These are phyloP conservation scores for Suillus occidentalis DNA, from an alignment of 768 basidiomycete species.

Conservation along the genomic window DNA sequence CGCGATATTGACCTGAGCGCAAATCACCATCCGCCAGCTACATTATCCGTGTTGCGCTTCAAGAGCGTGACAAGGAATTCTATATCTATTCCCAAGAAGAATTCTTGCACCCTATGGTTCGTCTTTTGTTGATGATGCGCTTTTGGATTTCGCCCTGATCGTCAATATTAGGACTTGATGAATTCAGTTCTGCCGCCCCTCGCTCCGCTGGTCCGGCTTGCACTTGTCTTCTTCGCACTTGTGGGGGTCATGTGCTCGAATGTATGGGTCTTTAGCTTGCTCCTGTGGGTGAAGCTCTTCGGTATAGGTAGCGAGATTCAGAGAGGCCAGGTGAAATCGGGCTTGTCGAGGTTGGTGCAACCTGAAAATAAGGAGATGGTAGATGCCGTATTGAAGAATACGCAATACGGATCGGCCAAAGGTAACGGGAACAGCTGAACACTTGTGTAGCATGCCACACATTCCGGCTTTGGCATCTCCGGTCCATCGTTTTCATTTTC, in stretches of 20 bases:
- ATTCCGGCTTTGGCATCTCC: not conserved
- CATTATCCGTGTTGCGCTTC: conserved; percentile 47
- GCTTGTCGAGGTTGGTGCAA: not conserved
- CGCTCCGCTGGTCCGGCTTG: conserved; percentile 1
- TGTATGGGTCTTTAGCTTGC: not conserved
- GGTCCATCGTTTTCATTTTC: not conserved
- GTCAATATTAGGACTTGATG: conserved; percentile 2
- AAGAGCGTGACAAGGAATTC: conserved; percentile 39
- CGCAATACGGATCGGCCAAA: not conserved
- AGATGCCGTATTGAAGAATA: not conserved
- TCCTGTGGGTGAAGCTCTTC: conserved; percentile 6
- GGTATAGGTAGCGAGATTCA: conserved; percentile 9
- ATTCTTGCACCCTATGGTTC: conserved; percentile 53
- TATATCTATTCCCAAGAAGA: conserved; percentile 59
- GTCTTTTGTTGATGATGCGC: not conserved
- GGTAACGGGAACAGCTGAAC: not conserved
- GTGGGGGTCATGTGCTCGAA: conserved; percentile 16
- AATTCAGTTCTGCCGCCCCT: conserved; percentile 9
- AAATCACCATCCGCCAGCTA: conserved; percentile 30
- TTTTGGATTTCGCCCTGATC: not conserved
- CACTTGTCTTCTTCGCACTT: conserved; percentile 17
- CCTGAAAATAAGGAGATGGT: not conserved
- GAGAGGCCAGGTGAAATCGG: not conserved
- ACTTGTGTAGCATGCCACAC: not conserved
- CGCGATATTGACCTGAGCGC: not conserved